phyloP scores from a whole-genome alignment of 805 yeast genomes.

The Wickerhamiella spandovensis region DNA sequence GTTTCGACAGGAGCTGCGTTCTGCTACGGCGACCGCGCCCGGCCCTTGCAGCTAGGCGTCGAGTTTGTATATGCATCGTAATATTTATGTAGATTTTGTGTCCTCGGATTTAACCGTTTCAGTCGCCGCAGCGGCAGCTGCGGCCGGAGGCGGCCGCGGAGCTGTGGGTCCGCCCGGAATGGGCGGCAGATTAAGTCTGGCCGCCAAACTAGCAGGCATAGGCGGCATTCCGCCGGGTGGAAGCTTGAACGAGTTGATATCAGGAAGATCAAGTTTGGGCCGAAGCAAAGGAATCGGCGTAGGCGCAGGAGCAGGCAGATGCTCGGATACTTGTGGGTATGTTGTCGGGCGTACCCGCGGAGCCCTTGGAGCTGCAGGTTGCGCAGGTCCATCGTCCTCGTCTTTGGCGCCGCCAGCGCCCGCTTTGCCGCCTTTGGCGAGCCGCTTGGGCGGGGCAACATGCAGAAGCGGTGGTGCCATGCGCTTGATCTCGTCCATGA shows the following conservation, averaged over 20 bases:
- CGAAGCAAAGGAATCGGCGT: neutral
- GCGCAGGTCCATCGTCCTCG: neutral
- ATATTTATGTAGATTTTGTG: neutral
- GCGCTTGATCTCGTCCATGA: constrained; percentile 17
- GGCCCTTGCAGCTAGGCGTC: constrained; percentile 14
- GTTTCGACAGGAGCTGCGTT: constrained; percentile 51
- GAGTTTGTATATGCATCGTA: constrained; percentile 14
- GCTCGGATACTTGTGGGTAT: neutral
- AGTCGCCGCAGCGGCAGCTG: neutral
- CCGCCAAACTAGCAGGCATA: constrained; percentile 10
- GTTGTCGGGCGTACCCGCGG: neutral
- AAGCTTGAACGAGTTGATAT: constrained; percentile 6
- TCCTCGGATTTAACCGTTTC: neutral
- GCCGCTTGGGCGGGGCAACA: constrained; percentile 7
- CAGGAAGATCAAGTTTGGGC: constrained; percentile 8
- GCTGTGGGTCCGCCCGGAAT: constrained; percentile 1
- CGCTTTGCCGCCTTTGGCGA: constrained; percentile 9
- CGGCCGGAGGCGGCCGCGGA: neutral
- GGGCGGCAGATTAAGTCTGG: neutral
- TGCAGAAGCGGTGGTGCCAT: constrained; percentile 12
- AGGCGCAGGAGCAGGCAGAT: neutral
- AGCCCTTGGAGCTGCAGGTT: neutral
- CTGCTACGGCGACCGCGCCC: constrained; percentile 15
- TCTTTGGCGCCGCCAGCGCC: neutral
- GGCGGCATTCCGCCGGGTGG: constrained; percentile 13